These are phyloP conservation scores for Gaertneriomyces sp. DNA, from an alignment of 192 early-diverging fungal genomes.

Conservation along the genomic window DNA sequence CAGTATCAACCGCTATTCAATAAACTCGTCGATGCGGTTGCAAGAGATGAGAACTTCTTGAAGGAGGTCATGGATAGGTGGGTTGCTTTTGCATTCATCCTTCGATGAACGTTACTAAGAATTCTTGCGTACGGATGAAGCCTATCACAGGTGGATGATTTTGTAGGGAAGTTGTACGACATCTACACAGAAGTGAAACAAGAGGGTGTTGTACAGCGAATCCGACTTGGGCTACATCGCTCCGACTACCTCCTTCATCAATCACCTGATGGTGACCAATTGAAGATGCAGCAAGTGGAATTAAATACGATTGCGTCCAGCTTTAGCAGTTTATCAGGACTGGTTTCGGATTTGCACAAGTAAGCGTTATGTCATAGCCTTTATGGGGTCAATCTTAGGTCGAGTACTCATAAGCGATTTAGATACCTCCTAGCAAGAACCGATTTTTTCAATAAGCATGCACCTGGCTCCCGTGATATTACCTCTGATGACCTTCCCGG, in stretches of 20 bases:
- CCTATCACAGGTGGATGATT: conserved; percentile 77
- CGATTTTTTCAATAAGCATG: conserved; percentile 30
- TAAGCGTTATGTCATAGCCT: conserved; percentile 29
- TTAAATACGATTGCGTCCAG: conserved; percentile 93
- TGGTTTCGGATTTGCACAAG: conserved; percentile 75
- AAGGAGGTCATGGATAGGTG: conserved; percentile 67
- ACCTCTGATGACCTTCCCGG: conserved; percentile 25
- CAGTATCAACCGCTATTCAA: conserved; percentile 78
- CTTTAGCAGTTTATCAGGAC: conserved; percentile 78
- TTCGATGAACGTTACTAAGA: background rate
- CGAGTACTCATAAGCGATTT: background rate
- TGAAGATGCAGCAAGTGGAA: conserved; percentile 85
- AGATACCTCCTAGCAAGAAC: conserved; percentile 38
- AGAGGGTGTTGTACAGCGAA: conserved; percentile 61
- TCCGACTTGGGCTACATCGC: conserved; percentile 81
- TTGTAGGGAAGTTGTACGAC: conserved; percentile 67
- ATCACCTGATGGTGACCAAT: conserved; percentile 35
- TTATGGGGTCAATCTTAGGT: too few species aligned
- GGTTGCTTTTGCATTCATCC: background rate
- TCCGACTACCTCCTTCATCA: conserved; percentile 89
- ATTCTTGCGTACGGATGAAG: conserved; percentile 31
- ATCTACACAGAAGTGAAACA: conserved; percentile 67
- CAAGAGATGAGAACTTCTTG: conserved; percentile 74
- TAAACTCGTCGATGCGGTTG: conserved; percentile 71
- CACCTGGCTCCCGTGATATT: conserved; percentile 30